phyloP scores from a whole-genome alignment of 768 basidiomycete genomes.

The Porpolomopsis calyptriformis region DNA sequence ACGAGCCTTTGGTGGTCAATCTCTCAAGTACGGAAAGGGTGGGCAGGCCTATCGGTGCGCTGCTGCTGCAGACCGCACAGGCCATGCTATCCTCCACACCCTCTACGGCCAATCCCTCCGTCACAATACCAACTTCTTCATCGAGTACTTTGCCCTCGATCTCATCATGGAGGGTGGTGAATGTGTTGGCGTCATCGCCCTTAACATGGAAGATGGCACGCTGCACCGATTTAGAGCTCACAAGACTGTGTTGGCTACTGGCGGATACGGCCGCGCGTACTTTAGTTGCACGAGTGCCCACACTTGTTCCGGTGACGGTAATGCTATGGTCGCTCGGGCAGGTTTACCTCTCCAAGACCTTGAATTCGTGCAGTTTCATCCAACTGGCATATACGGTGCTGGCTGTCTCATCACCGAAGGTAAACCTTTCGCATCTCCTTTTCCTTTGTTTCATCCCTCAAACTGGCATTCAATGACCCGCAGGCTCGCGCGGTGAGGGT shows the following conservation, averaged over 20 bases:
- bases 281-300: conserved; percentile 99
- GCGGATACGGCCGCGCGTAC: conserved; percentile 96
- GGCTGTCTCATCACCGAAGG: conserved; percentile 99
- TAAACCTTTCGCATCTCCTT: conserved; percentile 19
- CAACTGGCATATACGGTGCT: conserved; percentile 98
- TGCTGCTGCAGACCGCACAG: conserved; percentile 96
- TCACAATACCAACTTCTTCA: conserved; percentile 99
- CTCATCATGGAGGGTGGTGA: conserved; percentile 98
- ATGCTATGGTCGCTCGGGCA: conserved; percentile 95
- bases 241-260: conserved; percentile 97
- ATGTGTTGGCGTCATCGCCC: conserved; percentile 97
- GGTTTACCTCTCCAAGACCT: conserved; percentile 93
- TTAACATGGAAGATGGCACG: conserved; percentile 99
- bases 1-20: conserved; percentile 98
- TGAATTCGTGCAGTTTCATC: conserved; percentile 99
- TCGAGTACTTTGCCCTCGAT: conserved; percentile 99
- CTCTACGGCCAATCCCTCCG: conserved; percentile 98
- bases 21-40: conserved; percentile 92
- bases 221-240: conserved; percentile 97
- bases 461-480: conserved; percentile 2
- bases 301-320: conserved; percentile 98
- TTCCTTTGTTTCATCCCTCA: no score
- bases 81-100: conserved; percentile 96
- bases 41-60: conserved; percentile 99
- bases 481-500: conserved; percentile 97